A percentile compares a stretch with the other conserved stretches of the same genome.
phyloP scores from a whole-genome alignment of 1,284 basidiomycete genomes.

The Ganoderma resinaceum region DNA sequence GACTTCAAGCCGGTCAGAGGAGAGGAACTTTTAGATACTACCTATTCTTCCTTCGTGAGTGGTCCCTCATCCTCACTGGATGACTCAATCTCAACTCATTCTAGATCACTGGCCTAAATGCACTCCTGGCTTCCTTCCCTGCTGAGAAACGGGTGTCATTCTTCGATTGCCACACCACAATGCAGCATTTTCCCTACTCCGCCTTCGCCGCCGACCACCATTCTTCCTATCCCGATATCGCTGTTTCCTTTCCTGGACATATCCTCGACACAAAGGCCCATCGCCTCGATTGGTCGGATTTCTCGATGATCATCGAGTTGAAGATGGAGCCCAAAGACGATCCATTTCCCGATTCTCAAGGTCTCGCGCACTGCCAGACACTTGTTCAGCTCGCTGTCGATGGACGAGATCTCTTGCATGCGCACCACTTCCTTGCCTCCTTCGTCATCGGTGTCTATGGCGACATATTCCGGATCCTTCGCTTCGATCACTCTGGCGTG shows the following conservation, averaged over 20 bases:
- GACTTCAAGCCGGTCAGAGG: neutral
- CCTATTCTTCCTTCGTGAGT: neutral
- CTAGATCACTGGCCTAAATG: neutral
- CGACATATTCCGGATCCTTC: constrained; percentile 6
- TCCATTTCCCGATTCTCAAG: constrained; percentile 5
- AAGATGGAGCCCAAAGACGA: neutral
- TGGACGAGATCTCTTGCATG: constrained; percentile 20
- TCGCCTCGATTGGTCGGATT: neutral
- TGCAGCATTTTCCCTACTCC: neutral
- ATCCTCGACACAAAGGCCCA: neutral
- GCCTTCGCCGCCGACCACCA: neutral
- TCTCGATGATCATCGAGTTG: constrained; percentile 9
- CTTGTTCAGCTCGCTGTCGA: constrained; percentile 18
- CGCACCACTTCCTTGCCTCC: constrained; percentile 17
- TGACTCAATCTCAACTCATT: neutral
- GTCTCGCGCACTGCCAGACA: neutral
- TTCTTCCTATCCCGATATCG: neutral
- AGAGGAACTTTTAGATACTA: neutral
- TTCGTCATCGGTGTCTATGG: constrained; percentile 23
- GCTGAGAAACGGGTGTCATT: neutral
- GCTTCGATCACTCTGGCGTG: constrained; percentile 15
- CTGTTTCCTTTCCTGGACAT: constrained; percentile 6
- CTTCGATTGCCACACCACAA: neutral
- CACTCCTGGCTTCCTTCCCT: constrained; percentile 8
- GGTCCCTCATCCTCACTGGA: neutral